Evolutionary conservation across 1,284 basidiomycete species (phyloP), one percentile per base, ranked within the genome.

Genomic region (Rhodofomes roseus): DNA sequence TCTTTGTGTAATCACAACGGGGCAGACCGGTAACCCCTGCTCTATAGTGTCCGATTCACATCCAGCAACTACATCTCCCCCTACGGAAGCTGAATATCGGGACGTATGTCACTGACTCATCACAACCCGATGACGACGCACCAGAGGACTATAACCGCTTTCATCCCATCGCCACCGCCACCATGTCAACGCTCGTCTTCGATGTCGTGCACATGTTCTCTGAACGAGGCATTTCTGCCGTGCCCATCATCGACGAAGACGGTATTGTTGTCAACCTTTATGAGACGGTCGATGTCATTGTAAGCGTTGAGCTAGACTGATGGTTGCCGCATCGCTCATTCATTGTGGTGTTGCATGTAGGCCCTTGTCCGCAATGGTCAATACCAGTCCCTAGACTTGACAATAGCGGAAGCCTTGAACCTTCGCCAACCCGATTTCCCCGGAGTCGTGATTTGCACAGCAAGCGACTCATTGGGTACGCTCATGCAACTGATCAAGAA

Each of bases 191-290:
- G 1, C 91, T 93, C 20, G 97, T 99, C 0, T 98, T 98, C 69
- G 95, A 98, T 70, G 93, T 99, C 54, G 97, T 99, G 0, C 97
- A 99, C 73, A 95, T 98, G 90, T 99, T 99, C 73, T 97, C 94
- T 1, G 93, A 96, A 73, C 84, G 90, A 37, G 92, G 95, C 16
- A 98, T 99, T 66, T 96, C 94, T 23, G 96, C 96, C 2, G 96
- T 99, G 11, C 97, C 97, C 3, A 98, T 99, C 69, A 82, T 99
- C 23, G 93, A 98, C 70, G 88, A 93, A 59, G 85, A 95, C 3
- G 97, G 96, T 9, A 85, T 96, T 59, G 97, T 99, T 36, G 86
- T 99, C 60, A 96, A 99, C 73, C 76, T 99, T 48, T 99, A 99
- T 74, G 97, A 99, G 76, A 98, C 96, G 1, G 97, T 99, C 22